Base-by-base conservation (phyloP, 352 stramenopile species). In the Phytopythium aichiense region DNA sequence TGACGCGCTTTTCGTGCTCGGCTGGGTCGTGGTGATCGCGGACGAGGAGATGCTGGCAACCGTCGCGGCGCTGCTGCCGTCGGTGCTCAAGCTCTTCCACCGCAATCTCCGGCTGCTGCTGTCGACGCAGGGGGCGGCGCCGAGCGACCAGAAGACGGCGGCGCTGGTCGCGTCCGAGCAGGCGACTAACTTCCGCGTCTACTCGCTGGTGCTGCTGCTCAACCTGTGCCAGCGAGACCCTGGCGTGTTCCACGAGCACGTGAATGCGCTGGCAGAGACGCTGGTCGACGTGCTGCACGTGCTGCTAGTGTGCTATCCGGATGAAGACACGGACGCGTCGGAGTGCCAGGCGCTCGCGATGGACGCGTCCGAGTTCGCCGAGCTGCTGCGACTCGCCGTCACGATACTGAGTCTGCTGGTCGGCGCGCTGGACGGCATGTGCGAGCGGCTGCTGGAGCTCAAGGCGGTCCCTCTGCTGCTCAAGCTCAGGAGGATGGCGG, bases 1-100 rank as follows among this genome's bases (percentile, higher is more conserved):
- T n/a, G 83, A 92, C 59, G 83, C 83, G 1, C 84, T 88, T 58
- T 89, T 81, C 46, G 81, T 92, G 35, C 68, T 92, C 13, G 83
- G 83, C 8, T 92, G 83, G 83, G 71, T 91, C 30, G 74, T 86
- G 6, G 81, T 92, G 22, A 81, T 92, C 52, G 79, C 72, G 16
- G 81, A 89, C 40, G 77, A 88, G 58, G 57, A 57, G 0, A 75
- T 70, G 58, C 46, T 92, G 49, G 45, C 40, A 30, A 30, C 65
- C 6, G 71, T 86, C 55, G 73, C 61, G 51, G 62, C 72, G 49
- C 68, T 89, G 37, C 40, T 89, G 2, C 71, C 71, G 23, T 68
- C 69, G 2, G 78, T 86, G 23, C 52, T 88, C 51, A 71, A 68
- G 40, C 61, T 73, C 63, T 60, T 92, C 43, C 68, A 67, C 46